A percentile compares a stretch with the other conserved stretches of the same genome.
phyloP scores from a whole-genome alignment of 345 rosid genomes.

The Tarenaya hassleriana region DNA sequence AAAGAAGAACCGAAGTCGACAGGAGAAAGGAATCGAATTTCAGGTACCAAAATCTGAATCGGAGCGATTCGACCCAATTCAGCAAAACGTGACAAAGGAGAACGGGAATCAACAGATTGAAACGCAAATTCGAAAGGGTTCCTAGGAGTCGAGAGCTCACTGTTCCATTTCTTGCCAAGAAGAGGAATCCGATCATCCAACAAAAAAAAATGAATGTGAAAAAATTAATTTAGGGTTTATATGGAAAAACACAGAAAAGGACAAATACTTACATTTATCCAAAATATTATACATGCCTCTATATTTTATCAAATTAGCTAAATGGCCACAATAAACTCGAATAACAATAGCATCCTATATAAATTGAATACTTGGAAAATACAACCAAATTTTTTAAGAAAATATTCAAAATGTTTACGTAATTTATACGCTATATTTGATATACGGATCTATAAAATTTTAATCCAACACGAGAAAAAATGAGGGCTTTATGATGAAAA shows the following conservation, averaged over 20 bases:
- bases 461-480: background rate
- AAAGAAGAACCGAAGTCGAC: constrained; percentile 1
- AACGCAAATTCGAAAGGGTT: background rate
- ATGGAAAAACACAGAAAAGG: constrained; percentile 11
- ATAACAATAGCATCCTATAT: too few species aligned
- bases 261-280: constrained; percentile 19
- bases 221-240: constrained; percentile 34
- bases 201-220: constrained; percentile 26
- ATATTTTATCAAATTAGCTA: constrained; percentile 12
- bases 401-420: too few species aligned
- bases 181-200: constrained; percentile 28
- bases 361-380: too few species aligned
- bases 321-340: too few species aligned
- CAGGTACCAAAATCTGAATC: constrained; percentile 21
- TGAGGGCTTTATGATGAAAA: background rate
- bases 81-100: constrained; percentile 14
- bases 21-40: constrained; percentile 9
- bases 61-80: constrained; percentile 26
- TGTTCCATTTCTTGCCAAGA: constrained; percentile 20
- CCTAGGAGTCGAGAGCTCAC: constrained; percentile 22
- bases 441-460: too few species aligned
- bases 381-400: too few species aligned
- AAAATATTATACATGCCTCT: constrained; percentile 19
- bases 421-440: too few species aligned
- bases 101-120: background rate